Conservation (phyloP, 176 grass and related monocot species). For the Otatea glauca region DNA sequence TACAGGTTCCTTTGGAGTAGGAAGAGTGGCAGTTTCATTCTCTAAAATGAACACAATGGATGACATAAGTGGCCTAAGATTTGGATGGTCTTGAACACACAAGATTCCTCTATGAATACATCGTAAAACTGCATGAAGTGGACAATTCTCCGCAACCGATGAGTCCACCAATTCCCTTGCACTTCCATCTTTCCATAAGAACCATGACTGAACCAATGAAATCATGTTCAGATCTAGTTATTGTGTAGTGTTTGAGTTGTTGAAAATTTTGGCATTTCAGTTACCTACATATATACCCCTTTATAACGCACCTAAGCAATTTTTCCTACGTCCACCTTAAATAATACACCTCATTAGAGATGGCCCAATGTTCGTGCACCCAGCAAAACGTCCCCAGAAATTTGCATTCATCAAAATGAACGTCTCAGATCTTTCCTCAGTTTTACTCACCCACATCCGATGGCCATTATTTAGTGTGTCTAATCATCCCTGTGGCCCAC, state of each 20-base stretch:
- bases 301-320: too few species aligned
- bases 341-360: too few species aligned
- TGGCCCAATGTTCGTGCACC: too few species aligned
- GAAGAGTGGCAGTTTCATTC: constrained; percentile 34
- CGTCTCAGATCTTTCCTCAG: too few species aligned
- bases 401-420: too few species aligned
- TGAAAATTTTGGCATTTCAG: not conserved
- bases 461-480: too few species aligned
- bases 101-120: constrained; percentile 54
- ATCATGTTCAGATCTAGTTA: not conserved
- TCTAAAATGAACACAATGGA: constrained; percentile 52
- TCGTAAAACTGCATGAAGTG: constrained; percentile 27
- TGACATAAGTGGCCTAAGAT: constrained; percentile 51
- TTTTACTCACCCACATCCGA: too few species aligned
- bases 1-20: constrained; percentile 34
- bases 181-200: constrained; percentile 52
- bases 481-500: too few species aligned
- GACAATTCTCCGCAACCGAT: constrained; percentile 33
- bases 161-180: constrained; percentile 48
- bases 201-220: constrained; percentile 57
- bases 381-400: too few species aligned
- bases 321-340: too few species aligned
- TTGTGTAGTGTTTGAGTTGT: not conserved
- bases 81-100: constrained; percentile 59
- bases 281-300: constrained; percentile 51